Evolutionary conservation across 495 filamentous ascomycete genomes (phyloP), one percentile per base, ranked within the genome.

Genomic region (Astrothelium subdiscretum): DNA sequence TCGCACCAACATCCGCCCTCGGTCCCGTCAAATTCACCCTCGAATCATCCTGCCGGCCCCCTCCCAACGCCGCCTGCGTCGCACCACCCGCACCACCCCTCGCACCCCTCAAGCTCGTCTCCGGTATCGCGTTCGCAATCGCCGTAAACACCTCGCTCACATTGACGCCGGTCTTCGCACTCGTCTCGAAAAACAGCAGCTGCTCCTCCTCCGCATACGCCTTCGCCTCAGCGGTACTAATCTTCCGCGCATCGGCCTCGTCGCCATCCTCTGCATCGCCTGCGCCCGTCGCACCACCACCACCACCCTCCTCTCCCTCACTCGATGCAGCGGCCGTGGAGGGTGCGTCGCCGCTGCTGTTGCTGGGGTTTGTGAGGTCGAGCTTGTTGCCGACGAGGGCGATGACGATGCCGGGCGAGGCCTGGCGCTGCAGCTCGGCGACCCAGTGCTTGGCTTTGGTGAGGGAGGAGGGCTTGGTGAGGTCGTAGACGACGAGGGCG

Each of bases 381-480:
- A 94, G 79, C 78, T 98, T 98, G 81, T 98, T 98, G 68, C 94
- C 94, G 44, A 98, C 94, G 11, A 98, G 82, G 32, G 94, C 91
- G 69, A 98, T 97, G 57, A 97, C 95, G 67, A 98, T 98, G 35
- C 95, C 95, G 15, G 94, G 94, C 35, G 85, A 91, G n/a, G 94
- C 94, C 76, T 98, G 94, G 69, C 95, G 85, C 74, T 98, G 94
- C 32, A 98, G 80, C 77, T 98, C 94, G 32, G 94, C 94, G 26
- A 98, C 94, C 94, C 94, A 98, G 79, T 97, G 94, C 74, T 92
- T 94, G 15, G 95, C 94, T 77, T 98, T 98, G 69, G 87, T 85
- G 63, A 98, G 84, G 24, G 91, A 96, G 44, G 91, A 92, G 6
- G 94, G 90, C 73, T 97, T 97, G 38, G 94, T 98, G 67, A 98